A percentile compares a stretch with the other conserved stretches of the same genome.
Conservation (phyloP, 2,329 filamentous ascomycete species). For the Aspergillus neotritici region DNA sequence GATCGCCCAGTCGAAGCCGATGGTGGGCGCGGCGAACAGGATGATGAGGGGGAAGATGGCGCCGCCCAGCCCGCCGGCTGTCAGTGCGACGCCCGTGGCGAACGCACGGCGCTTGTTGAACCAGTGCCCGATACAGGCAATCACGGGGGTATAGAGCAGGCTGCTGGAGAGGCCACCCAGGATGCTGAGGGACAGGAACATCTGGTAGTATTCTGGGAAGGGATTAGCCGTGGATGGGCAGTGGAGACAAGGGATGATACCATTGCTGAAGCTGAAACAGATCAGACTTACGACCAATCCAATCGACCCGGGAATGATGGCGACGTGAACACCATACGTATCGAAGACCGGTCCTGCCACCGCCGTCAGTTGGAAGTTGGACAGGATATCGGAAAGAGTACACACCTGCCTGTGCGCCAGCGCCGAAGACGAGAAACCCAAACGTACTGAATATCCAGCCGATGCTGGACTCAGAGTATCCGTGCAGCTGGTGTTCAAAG, state of each 20-base stretch:
- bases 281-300: slow-evolving; percentile 14
- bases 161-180: slow-evolving; percentile 8
- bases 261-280: background rate
- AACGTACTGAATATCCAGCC: slow-evolving; percentile 41
- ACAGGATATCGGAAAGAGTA: background rate
- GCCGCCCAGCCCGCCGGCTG: slow-evolving; percentile 18
- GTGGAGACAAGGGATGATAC: too few relatives aligned
- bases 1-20: slow-evolving; percentile 15
- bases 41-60: slow-evolving; percentile 20
- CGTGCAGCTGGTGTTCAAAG: slow-evolving; percentile 30
- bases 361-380: background rate
- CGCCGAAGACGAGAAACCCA: slow-evolving; percentile 36
- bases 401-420: slow-evolving; percentile 19
- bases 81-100: slow-evolving; percentile 19
- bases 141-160: slow-evolving; percentile 13
- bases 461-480: slow-evolving; percentile 30
- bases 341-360: slow-evolving; percentile 15
- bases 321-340: slow-evolving; percentile 9
- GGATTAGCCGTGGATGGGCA: background rate
- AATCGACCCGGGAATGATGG: slow-evolving; percentile 14
- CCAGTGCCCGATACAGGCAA: slow-evolving; percentile 21
- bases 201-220: slow-evolving; percentile 7
- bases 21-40: background rate
- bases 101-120: slow-evolving; percentile 19
- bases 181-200: slow-evolving; percentile 8